phyloP scores from a whole-genome alignment of 768 basidiomycete genomes.

The Aureoboletus auriporus region DNA sequence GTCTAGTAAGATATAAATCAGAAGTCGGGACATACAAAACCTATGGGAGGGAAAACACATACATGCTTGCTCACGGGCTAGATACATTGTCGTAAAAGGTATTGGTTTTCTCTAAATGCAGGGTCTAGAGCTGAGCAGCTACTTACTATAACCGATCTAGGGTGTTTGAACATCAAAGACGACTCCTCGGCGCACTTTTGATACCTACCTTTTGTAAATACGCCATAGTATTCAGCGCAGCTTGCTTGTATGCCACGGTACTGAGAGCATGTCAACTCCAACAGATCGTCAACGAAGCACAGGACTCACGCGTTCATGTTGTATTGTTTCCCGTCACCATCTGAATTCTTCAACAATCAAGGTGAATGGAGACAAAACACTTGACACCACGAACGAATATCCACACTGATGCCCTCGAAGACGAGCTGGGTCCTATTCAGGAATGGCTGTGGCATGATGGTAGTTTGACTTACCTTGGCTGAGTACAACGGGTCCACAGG shows the following conservation, averaged over 20 bases:
- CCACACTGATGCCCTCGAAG: slow-evolving; percentile 74
- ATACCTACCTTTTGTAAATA: slow-evolving; percentile 60
- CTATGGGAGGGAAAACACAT: slow-evolving; percentile 8
- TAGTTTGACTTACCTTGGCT: slow-evolving; percentile 42
- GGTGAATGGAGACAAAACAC: neutral
- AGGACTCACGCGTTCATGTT: slow-evolving; percentile 66
- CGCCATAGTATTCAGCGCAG: slow-evolving; percentile 69
- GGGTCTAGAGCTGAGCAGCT: neutral
- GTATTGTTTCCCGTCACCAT: slow-evolving; percentile 72
- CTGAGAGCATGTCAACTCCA: slow-evolving; percentile 27
- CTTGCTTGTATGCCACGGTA: slow-evolving; percentile 77
- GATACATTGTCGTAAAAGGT: neutral
- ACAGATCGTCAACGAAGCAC: neutral
- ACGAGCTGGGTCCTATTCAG: slow-evolving; percentile 42
- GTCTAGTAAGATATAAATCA: slow-evolving; percentile 34
- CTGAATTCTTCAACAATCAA: slow-evolving; percentile 26
- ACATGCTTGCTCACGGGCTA: slow-evolving; percentile 81
- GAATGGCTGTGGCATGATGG: neutral
- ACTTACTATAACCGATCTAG: slow-evolving; percentile 72
- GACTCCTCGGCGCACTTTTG: neutral
- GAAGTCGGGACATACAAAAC: neutral
- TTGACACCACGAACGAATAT: slow-evolving; percentile 46
- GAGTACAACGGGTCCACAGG: slow-evolving; percentile 74
- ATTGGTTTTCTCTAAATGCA: slow-evolving; percentile 1
- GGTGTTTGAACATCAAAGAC: neutral